A percentile compares a stretch with the other conserved stretches of the same genome.
phyloP scores from a whole-genome alignment of 176 grass and related monocot species.

The Triticum dicoccoides region DNA sequence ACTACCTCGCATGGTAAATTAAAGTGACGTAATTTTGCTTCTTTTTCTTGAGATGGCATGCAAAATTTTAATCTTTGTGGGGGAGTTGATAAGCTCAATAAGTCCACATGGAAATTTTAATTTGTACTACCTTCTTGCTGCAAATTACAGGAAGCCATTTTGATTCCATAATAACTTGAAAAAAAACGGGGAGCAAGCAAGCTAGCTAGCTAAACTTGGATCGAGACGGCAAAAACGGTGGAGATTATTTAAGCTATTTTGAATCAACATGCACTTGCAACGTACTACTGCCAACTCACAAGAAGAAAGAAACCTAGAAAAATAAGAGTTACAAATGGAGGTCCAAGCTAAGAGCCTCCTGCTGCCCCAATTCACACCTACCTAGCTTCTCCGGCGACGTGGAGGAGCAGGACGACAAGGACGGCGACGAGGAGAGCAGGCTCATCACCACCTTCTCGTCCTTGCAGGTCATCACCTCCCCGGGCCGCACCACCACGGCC shows the following conservation, averaged over 20 bases:
- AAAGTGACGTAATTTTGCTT: neutral
- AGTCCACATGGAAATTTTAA: neutral
- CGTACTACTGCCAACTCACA: conserved; percentile 16
- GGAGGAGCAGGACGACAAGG: conserved; percentile 58
- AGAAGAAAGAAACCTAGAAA: conserved; percentile 53
- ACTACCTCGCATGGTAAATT: neutral
- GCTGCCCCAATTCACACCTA: conserved; percentile 57
- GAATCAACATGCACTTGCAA: conserved; percentile 43
- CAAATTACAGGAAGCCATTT: neutral
- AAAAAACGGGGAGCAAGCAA: conserved; percentile 1
- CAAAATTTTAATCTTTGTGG: neutral
- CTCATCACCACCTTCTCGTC: conserved; percentile 48
- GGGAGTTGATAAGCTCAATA: neutral
- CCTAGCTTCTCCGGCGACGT: conserved; percentile 73
- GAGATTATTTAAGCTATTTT: conserved; percentile 55
- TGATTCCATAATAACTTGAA: neutral
- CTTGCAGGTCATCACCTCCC: conserved; percentile 21
- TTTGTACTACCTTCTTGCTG: neutral
- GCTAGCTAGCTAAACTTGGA: conserved; percentile 11
- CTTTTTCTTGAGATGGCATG: neutral
- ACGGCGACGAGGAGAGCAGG: conserved; percentile 49
- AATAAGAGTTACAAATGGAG: conserved; percentile 76
- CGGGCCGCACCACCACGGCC: conserved; percentile 14
- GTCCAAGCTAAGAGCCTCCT: conserved; percentile 85
- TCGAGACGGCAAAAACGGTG: conserved; percentile 32